These are phyloP conservation scores for Dalechampia spathulata DNA, from an alignment of 441 rosid genomes.

Conservation along the genomic window DNA sequence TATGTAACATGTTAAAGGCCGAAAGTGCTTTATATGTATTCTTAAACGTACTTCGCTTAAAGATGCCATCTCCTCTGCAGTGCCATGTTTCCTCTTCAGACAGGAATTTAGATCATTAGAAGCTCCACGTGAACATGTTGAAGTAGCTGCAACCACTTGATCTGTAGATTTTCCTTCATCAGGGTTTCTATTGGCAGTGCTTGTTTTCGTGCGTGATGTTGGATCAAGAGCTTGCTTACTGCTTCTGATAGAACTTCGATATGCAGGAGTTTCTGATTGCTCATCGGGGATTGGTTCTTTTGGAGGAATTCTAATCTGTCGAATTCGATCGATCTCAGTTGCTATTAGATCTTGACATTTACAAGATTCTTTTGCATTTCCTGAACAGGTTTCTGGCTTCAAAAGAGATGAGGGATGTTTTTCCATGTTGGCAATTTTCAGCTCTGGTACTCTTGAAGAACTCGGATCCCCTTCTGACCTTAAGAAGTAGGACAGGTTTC, in stretches of 20 bases:
- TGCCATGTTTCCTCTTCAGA: constrained; percentile 24
- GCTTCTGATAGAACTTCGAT: neutral
- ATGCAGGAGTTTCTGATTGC: constrained; percentile 39
- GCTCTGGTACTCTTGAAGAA: constrained; percentile 2
- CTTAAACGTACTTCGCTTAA: constrained; percentile 33
- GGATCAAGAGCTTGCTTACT: constrained; percentile 3
- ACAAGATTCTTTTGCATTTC: neutral
- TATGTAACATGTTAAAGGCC: neutral
- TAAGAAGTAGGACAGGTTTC: constrained; percentile 17
- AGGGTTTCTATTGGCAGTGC: constrained; percentile 12
- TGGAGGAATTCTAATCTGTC: neutral
- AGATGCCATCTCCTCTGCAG: constrained; percentile 16
- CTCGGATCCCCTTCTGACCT: constrained; percentile 2
- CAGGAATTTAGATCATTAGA: too few species aligned
- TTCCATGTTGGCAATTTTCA: constrained; percentile 7
- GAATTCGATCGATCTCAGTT: neutral
- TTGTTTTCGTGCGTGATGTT: neutral
- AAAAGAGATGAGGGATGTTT: too few species aligned
- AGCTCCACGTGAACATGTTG: constrained; percentile 32
- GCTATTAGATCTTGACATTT: constrained; percentile 4
- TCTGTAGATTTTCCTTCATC: constrained; percentile 12
- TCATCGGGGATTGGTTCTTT: constrained; percentile 34
- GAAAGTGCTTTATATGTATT: constrained; percentile 1
- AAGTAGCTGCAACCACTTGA: constrained; percentile 24
- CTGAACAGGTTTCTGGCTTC: too few species aligned